Base-by-base conservation (phyloP, 192 early-diverging fungal genomes). In the Mortierella hygrophila region DNA sequence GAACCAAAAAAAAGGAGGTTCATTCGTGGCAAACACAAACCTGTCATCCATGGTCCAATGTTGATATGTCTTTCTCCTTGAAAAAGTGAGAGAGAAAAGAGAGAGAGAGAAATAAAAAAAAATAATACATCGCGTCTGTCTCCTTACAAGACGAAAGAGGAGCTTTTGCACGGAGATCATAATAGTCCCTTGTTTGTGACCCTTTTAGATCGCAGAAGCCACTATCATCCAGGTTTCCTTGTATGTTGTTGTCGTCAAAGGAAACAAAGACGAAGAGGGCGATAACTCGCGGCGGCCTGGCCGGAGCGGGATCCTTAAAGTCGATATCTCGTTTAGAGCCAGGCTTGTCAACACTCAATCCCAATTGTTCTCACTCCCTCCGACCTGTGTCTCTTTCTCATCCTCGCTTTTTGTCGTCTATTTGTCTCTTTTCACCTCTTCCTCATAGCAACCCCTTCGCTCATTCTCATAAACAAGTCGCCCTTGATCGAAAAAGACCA, bases 121-220 rank as follows among this genome's bases (percentile, higher is more conserved):
- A 23, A 9, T 26, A 26, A 26, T 18, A 60, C 55, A 26, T 32
- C 13, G 60, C 26, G n/a, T 13, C 60, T 65, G 60, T 65, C 60
- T 65, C 60, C 60, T 65, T 65, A 15, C n/a, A 3, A 65, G 60
- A 29, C 6, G 60, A 65, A 29, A 57, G 55, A 57, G n/a, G 60
- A 65, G 60, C 60, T 65, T 65, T 65, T 65, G 29, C 60, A 65
- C 60, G 60, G 60, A 65, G 60, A 32, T 32, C 60, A 65, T 65
- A 65, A 3, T 52, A 52, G 49, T 52, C 49, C 49, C 16, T 52
- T 52, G 49, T 52, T 52, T 52, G 20, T 52, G 32, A 13, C 26
- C 60, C 60, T 32, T 65, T 65, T 65, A 32, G 29, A 2, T 65
- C 60, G 0, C n/a, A 35, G 29, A 65, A 29, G 60, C 60, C 60